Conservation (phyloP, 2,329 filamentous ascomycete genomes). For the Biscogniauxia mediterranea region DNA sequence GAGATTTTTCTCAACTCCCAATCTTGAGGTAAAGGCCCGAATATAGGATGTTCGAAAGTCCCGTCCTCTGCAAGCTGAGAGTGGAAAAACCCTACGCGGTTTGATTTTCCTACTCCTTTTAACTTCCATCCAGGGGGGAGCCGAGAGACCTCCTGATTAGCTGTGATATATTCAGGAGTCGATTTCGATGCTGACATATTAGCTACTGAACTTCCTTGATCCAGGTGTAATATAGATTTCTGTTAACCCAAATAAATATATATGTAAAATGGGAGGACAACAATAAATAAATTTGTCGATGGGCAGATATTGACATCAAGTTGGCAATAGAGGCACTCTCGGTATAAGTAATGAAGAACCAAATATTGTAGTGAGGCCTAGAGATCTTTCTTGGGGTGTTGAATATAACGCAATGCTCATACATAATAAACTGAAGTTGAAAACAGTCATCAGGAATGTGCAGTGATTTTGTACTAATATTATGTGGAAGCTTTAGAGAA, state of each 20-base stretch:
- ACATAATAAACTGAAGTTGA: no score
- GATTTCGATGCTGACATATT: background rate
- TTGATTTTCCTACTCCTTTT: background rate
- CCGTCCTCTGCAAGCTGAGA: background rate
- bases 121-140: constrained; percentile 1
- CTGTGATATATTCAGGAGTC: background rate
- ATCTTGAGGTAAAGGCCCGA: constrained; percentile 4
- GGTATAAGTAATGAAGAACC: no score
- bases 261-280: background rate
- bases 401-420: no score
- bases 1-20: constrained; percentile 6
- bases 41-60: constrained; percentile 6
- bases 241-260: background rate
- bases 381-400: no score
- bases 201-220: background rate
- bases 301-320: no score
- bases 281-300: no score
- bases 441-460: no score
- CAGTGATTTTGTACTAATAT: no score
- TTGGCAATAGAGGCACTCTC: no score
- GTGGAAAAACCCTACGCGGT: constrained; percentile 2
- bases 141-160: background rate
- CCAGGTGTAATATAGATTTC: background rate
- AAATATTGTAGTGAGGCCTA: no score
- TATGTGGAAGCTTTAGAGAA: no score